Evolutionary conservation across 306 rosid species (phyloP).

Genomic region (Casuarina cunninghamiana): DNA sequence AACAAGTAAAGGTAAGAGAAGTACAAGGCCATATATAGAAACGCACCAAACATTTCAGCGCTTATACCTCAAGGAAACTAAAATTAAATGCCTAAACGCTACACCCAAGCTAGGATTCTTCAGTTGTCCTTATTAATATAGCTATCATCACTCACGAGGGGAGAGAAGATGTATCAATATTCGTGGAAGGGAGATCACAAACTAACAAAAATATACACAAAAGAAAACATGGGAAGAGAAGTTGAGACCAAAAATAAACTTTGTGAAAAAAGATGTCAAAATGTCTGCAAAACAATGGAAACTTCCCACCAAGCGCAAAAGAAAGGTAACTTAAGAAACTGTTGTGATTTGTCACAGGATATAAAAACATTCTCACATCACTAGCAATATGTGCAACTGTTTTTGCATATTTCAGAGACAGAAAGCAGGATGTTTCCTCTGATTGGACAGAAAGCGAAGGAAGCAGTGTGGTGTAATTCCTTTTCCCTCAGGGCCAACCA

Average conservation of each 20-base stretch:
- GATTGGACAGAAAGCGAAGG: not conserved
- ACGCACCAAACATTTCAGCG: not conserved
- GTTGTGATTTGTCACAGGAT: not conserved
- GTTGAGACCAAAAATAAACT: not conserved
- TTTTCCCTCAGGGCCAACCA: not conserved
- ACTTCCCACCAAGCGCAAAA: not conserved
- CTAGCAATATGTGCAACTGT: not conserved
- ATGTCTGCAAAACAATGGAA: not conserved
- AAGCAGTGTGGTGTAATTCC: not conserved
- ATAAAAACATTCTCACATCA: not conserved
- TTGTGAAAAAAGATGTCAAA: not conserved
- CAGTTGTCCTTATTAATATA: not conserved
- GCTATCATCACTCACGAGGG: not conserved
- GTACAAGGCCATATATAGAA: not conserved
- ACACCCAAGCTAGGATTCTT: not conserved
- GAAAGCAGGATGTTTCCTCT: not conserved
- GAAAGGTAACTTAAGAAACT: not conserved
- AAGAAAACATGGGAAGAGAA: not conserved
- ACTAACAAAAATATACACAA: not conserved
- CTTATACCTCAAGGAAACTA: not conserved
- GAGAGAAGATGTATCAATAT: not conserved
- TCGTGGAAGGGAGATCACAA: not conserved
- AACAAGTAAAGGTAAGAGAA: not conserved
- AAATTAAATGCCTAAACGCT: not conserved
- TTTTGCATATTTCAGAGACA: not conserved